Percentiles rank a stretch among this genome's conserved stretches.
Conservation (phyloP, 768 basidiomycete species). For the Mycena chlorophos region DNA sequence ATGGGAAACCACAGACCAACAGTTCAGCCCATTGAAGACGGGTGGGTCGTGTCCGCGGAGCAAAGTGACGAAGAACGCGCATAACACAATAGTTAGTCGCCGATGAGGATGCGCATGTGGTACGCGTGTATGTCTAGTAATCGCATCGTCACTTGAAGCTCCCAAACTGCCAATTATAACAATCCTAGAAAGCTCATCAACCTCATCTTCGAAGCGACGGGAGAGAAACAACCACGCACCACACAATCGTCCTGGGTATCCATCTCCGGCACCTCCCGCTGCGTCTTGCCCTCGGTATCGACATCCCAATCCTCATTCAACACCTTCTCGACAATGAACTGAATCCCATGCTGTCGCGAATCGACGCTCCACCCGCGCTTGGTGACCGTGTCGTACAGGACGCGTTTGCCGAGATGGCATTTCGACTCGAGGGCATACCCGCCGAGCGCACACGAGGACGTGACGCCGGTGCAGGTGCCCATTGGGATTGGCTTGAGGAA, state of each 20-base stretch:
- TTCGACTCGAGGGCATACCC: slow-evolving; percentile 87
- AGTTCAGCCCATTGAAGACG: too few relatives aligned
- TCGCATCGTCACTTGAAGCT: slow-evolving; percentile 36
- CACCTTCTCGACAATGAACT: slow-evolving; percentile 27
- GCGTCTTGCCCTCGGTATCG: slow-evolving; percentile 23
- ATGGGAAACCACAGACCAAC: too few relatives aligned
- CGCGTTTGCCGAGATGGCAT: slow-evolving; percentile 87
- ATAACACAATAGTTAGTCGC: too few relatives aligned
- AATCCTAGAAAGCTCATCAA: slow-evolving; percentile 49
- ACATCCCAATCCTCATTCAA: slow-evolving; percentile 39
- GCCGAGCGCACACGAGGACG: slow-evolving; percentile 47
- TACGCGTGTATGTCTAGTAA: too few relatives aligned
- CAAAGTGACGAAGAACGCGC: too few relatives aligned
- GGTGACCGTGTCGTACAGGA: slow-evolving; percentile 83
- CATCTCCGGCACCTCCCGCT: slow-evolving; percentile 45
- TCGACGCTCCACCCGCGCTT: slow-evolving; percentile 80
- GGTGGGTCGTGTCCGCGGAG: too few relatives aligned
- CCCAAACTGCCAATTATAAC: slow-evolving; percentile 73
- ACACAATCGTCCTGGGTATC: slow-evolving; percentile 64
- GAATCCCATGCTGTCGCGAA: slow-evolving; percentile 48
- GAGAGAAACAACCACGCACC: slow-evolving; percentile 40
- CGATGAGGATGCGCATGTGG: too few relatives aligned
- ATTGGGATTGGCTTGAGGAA: slow-evolving; percentile 75
- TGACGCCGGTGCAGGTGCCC: slow-evolving; percentile 76
- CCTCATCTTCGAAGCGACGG: background rate